Conservation (phyloP, 73 alveolate species). For the Uronychia binucleata region DNA sequence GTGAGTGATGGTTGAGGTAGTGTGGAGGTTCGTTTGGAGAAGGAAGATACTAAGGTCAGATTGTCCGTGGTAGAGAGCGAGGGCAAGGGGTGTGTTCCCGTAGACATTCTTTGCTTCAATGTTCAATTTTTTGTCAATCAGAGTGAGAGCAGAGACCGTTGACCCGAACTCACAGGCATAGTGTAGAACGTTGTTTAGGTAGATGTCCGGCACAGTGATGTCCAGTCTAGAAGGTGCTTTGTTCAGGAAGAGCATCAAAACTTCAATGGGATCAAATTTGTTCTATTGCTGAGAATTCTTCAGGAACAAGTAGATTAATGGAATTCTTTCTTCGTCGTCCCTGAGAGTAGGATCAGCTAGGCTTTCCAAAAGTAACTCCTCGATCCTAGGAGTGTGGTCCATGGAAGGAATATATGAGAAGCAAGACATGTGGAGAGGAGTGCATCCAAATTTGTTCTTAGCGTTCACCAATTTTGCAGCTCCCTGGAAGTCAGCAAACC, state of each 20-base stretch:
- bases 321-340: slow-evolving; percentile 57
- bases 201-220: slow-evolving; percentile 55
- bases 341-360: not conserved
- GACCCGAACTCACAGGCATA: slow-evolving; percentile 75
- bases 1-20: too few species aligned
- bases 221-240: slow-evolving; percentile 42
- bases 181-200: slow-evolving; percentile 64
- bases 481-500: too few species aligned
- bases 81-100: slow-evolving; percentile 55
- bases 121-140: slow-evolving; percentile 21
- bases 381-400: not conserved
- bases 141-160: slow-evolving; percentile 63
- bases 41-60: not conserved
- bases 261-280: slow-evolving; percentile 77
- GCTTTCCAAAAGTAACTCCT: not conserved
- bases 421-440: slow-evolving; percentile 51
- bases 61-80: slow-evolving; percentile 3
- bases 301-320: slow-evolving; percentile 65
- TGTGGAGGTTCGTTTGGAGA: not conserved
- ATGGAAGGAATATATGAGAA: not conserved
- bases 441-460: slow-evolving; percentile 52
- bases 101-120: slow-evolving; percentile 22
- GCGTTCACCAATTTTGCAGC: not conserved
- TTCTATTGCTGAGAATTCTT: slow-evolving; percentile 23
- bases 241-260: slow-evolving; percentile 58